Conservation (phyloP, 129 eudicot genomes). For the Sambucus nigra region DNA sequence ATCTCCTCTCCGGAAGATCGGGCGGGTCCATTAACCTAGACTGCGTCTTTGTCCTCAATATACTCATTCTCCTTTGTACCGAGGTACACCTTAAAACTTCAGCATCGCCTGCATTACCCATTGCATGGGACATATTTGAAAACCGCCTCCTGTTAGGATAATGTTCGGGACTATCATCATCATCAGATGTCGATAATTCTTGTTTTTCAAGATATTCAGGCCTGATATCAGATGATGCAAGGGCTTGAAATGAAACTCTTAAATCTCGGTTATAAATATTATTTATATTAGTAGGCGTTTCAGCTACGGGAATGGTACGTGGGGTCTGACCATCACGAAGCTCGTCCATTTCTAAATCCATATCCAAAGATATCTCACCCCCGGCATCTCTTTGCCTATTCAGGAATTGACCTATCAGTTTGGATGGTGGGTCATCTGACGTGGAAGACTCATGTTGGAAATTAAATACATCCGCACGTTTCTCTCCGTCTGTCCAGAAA, state of each 20-base stretch:
- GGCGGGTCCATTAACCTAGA: constrained; percentile 70
- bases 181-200: constrained; percentile 9
- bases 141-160: constrained; percentile 22
- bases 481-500: constrained; percentile 7
- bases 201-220: constrained; percentile 12
- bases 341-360: constrained; percentile 68
- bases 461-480: background rate
- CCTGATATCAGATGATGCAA: constrained; percentile 16
- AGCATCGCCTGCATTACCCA: constrained; percentile 14
- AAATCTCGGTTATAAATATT: constrained; percentile 19
- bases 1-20: constrained; percentile 23
- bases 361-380: constrained; percentile 40
- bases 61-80: constrained; percentile 40
- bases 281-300: constrained; percentile 3
- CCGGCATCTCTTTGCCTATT: constrained; percentile 43
- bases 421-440: constrained; percentile 49
- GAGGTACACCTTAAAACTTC: constrained; percentile 76
- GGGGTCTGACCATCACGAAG: constrained; percentile 20
- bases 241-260: constrained; percentile 44
- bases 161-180: constrained; percentile 16
- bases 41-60: constrained; percentile 39
- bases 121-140: constrained; percentile 5
- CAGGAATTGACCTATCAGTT: constrained; percentile 43
- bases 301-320: constrained; percentile 4
- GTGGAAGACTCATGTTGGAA: background rate